Percentiles rank a stretch among this genome's conserved stretches.
These are phyloP conservation scores for Fusarium subglutinans DNA, from an alignment of 2,329 filamentous ascomycete genomes.

Conservation along the genomic window DNA sequence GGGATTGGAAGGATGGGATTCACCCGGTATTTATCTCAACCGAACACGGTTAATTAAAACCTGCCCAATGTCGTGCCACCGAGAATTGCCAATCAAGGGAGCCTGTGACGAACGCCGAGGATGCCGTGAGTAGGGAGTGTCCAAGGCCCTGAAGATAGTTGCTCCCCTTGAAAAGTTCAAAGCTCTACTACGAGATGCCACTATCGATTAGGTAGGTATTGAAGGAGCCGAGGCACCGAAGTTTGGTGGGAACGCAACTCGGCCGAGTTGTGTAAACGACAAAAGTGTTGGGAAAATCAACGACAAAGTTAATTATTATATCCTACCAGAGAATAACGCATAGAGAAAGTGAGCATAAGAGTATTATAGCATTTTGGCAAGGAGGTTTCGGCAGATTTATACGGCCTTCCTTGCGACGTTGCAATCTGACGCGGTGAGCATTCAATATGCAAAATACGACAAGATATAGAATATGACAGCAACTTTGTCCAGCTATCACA, in stretches of 20 bases:
- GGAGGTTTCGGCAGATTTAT: neutral
- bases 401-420: neutral
- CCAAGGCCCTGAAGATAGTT: neutral
- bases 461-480: neutral
- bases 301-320: neutral
- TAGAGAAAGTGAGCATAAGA: neutral
- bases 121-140: neutral
- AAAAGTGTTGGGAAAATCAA: slow-evolving; percentile 11
- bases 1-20: neutral
- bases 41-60: neutral
- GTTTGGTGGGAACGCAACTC: slow-evolving; percentile 23
- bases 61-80: neutral
- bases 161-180: neutral
- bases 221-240: slow-evolving; percentile 33
- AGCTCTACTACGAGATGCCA: slow-evolving; percentile 12
- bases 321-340: neutral
- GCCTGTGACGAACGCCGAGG: neutral
- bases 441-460: neutral
- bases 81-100: neutral
- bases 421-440: neutral
- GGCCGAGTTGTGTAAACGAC: neutral
- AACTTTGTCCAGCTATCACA: neutral
- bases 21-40: slow-evolving; percentile 2
- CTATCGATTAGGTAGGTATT: neutral
- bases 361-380: no score